Base-by-base conservation (phyloP, 139 green algal genomes). In the Coccomyxa sp. region DNA sequence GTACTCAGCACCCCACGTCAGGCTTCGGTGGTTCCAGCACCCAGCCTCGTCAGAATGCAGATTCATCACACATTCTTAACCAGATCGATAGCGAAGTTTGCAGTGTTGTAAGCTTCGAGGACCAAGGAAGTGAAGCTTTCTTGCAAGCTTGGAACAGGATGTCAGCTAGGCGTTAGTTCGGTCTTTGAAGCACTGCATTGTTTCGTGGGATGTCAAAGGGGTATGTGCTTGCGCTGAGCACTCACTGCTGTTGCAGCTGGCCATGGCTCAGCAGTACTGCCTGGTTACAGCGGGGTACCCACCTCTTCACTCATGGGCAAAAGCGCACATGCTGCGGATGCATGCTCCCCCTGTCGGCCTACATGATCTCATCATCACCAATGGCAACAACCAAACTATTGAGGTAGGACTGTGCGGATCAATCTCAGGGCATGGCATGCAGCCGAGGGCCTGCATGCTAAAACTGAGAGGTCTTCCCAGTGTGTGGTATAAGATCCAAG, bases 191-290 rank as follows among this genome's bases (percentile, higher is more conserved):
- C 38, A 51, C 38, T 51, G 7, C 7, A 51, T 51, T 51, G 38
- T 51, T 51, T 51, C 38, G 3, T 51, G 38, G 3, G 7, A 51
- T 51, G 38, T 51, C 38, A 51, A 51, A 51, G 38, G 38, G 38
- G 7, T 51, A 51, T 51, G 38, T 51, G 38, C 38, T 51, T 51
- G 38, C 38, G 38, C 38, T 51, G 38, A 51, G 38, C 38, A 51
- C 38, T 51, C 7, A 51, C 38, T 51, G 3, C 38, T 51, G 38
- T 51, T 80, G 77, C 82, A 88, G 75, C 58, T 91, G 11, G 60
- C 82, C 28, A 74, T 84, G 18, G 83, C 86, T 23, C 89, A 92
- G 82, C 89, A 92, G 74, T 92, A 92, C 82, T 83, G 68, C 77
- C 67, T 91, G 10, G 76, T 78, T 25, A 67, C 60, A 38, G 32